A percentile compares a stretch with the other conserved stretches of the same genome.
phyloP scores from a whole-genome alignment of 352 stramenopile genomes.

The Globisporangium spiculum region DNA sequence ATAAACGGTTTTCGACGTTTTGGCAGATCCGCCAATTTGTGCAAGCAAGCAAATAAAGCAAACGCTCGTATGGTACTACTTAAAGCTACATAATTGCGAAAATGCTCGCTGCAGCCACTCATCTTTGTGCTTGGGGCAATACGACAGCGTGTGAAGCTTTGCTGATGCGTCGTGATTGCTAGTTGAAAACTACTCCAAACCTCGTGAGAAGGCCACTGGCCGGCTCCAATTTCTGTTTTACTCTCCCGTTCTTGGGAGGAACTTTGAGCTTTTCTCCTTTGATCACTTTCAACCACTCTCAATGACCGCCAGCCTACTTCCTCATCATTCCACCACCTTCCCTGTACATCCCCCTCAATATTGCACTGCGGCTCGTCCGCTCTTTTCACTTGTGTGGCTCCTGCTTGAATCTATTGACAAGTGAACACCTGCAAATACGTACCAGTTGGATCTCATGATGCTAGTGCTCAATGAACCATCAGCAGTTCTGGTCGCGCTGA shows the following conservation, averaged over 20 bases:
- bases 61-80: not conserved
- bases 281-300: not conserved
- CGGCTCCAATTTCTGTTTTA: slow-evolving; percentile 90
- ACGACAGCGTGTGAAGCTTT: slow-evolving; percentile 92
- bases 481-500: too few species aligned
- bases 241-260: slow-evolving; percentile 66
- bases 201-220: slow-evolving; percentile 88
- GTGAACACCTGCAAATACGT: too few species aligned
- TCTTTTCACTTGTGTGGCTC: too few species aligned
- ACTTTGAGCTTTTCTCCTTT: not conserved
- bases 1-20: not conserved
- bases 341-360: too few species aligned
- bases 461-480: too few species aligned
- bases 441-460: too few species aligned
- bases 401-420: too few species aligned
- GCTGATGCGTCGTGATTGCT: slow-evolving; percentile 94
- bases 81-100: accelerated
- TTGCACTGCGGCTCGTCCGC: too few species aligned
- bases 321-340: not conserved
- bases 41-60: not conserved
- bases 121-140: slow-evolving; percentile 94
- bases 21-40: not conserved
- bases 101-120: accelerated
- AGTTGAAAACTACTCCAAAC: slow-evolving; percentile 95
- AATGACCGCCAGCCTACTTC: not conserved